A percentile compares a stretch with the other conserved stretches of the same genome.
Evolutionary conservation across 805 yeast species (phyloP).

Genomic region (Candida cerambycidarum): DNA sequence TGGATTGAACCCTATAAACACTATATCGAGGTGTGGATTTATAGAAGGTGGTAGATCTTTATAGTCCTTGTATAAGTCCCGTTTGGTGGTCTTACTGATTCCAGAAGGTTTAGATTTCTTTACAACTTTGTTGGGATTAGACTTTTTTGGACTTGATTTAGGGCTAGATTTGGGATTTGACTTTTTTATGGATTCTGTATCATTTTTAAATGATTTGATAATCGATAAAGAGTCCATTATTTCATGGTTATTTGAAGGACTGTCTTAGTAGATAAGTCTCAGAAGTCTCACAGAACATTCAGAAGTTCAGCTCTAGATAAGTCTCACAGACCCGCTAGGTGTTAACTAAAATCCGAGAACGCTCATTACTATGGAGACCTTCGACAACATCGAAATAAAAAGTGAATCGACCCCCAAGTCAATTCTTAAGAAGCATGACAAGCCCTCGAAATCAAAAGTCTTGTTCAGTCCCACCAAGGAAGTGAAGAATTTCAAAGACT

Average conservation of each 20-base stretch:
- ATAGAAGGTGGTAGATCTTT: conserved; percentile 28
- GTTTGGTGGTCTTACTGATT: neutral
- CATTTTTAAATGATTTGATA: conserved; percentile 6
- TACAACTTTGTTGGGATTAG: too few relatives aligned
- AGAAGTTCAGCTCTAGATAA: too few relatives aligned
- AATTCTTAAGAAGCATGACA: conserved; percentile 11
- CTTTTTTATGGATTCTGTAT: neutral
- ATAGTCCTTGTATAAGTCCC: neutral
- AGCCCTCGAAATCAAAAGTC: conserved; percentile 19
- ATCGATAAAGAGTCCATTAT: conserved; percentile 6
- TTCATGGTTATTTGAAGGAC: neutral
- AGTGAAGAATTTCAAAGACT: conserved; percentile 18
- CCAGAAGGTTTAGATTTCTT: too few relatives aligned
- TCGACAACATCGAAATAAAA: conserved; percentile 9
- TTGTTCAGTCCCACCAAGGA: conserved; percentile 37
- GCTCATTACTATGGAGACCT: conserved; percentile 6
- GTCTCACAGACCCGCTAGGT: too few relatives aligned
- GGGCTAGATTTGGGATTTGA: conserved; percentile 1
- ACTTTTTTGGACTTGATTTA: too few relatives aligned
- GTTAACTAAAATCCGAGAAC: too few relatives aligned
- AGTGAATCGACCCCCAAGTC: conserved; percentile 18
- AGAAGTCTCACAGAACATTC: too few relatives aligned
- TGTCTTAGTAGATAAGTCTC: too few relatives aligned
- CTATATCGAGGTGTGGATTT: conserved; percentile 26
- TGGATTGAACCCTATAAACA: conserved; percentile 75